Evolutionary conservation across 192 early-diverging fungal genomes (phyloP).

Genomic region (Backusella tuberculispora): DNA sequence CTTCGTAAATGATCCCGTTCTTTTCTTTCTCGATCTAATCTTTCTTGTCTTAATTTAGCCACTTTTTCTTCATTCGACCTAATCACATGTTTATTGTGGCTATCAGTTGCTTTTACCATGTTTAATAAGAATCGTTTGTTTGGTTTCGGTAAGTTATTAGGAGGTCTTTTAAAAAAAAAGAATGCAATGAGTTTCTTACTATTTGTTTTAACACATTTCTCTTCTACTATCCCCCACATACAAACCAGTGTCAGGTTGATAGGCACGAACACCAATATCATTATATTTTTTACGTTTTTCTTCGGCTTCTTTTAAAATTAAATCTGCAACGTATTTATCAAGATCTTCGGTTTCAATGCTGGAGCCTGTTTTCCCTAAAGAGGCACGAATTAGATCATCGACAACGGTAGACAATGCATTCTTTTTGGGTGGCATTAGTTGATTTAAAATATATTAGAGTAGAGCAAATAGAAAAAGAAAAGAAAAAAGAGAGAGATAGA

Average conservation of each 20-base stretch:
- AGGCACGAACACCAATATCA: conserved; percentile 44
- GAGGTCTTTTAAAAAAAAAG: conserved; percentile 35
- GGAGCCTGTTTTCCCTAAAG: conserved; percentile 46
- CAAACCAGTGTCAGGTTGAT: conserved; percentile 34
- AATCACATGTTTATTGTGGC: conserved; percentile 58
- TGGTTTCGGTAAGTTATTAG: conserved; percentile 50
- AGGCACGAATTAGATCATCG: conserved; percentile 51
- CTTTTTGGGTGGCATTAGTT: conserved; percentile 7
- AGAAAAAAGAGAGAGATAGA: too few relatives aligned
- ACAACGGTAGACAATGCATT: conserved; percentile 27
- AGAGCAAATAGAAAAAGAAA: too few relatives aligned
- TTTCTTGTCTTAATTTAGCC: conserved; percentile 25
- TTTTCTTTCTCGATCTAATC: conserved; percentile 18
- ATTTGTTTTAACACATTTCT: too few relatives aligned
- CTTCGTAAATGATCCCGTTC: conserved; percentile 12
- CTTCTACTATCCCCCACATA: too few relatives aligned
- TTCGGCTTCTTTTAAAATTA: conserved; percentile 52
- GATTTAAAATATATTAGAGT: too few relatives aligned
- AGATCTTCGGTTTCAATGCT: conserved; percentile 50
- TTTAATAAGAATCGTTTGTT: conserved; percentile 63
- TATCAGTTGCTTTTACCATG: conserved; percentile 57
- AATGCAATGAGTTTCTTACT: not conserved
- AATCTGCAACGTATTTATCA: conserved; percentile 59
- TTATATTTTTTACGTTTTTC: conserved; percentile 46
- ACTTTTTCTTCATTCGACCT: conserved; percentile 51